These are phyloP conservation scores for Cyberlindnera mississippiensis DNA, from an alignment of 805 yeast genomes.

Conservation along the genomic window DNA sequence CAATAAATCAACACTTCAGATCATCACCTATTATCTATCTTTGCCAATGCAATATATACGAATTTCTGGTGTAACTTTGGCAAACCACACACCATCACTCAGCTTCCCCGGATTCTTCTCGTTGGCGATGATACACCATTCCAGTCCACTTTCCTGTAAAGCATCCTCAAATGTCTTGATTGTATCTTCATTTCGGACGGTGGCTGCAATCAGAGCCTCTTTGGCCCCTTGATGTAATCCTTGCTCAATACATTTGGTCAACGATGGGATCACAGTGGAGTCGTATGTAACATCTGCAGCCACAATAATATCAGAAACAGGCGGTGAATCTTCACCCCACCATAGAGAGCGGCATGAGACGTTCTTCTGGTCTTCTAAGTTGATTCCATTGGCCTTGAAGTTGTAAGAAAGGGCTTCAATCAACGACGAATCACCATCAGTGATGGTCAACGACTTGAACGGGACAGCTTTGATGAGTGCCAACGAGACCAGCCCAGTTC, in stretches of 20 bases:
- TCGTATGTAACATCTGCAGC: constrained; percentile 94
- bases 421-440: constrained; percentile 65
- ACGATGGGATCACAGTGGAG: constrained; percentile 47
- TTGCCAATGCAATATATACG: constrained; percentile 5
- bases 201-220: constrained; percentile 61
- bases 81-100: constrained; percentile 4
- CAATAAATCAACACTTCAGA: too few species aligned
- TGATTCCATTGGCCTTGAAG: constrained; percentile 40
- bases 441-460: constrained; percentile 37
- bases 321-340: constrained; percentile 53
- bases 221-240: constrained; percentile 19
- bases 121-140: constrained; percentile 13
- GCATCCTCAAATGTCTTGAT: constrained; percentile 38
- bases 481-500: constrained; percentile 79
- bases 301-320: constrained; percentile 41
- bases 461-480: constrained; percentile 18
- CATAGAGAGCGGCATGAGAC: constrained; percentile 41
- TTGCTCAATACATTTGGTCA: constrained; percentile 44
- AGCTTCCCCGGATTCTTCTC: constrained; percentile 2
- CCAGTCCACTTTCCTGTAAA: constrained; percentile 25
- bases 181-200: constrained; percentile 62
- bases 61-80: constrained; percentile 7
- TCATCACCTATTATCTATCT: background rate
- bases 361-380: constrained; percentile 13
- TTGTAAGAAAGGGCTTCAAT: constrained; percentile 45